Conservation (phyloP, 2,329 filamentous ascomycete species). For the Westerdykella sp. region DNA sequence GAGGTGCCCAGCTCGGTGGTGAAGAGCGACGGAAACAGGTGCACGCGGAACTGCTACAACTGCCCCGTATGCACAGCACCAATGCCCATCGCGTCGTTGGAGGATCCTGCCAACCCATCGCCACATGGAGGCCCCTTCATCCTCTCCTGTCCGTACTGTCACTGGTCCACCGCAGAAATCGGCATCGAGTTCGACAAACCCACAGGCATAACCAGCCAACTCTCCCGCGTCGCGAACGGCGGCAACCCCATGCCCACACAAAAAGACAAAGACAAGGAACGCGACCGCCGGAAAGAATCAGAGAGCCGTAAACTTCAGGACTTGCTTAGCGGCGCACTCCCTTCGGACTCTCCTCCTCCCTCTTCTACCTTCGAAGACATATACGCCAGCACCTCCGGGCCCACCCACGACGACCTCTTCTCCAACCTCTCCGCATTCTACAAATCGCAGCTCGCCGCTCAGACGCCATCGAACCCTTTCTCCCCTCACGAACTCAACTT, state of each 20-base stretch:
- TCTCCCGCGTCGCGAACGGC: conserved; percentile 59
- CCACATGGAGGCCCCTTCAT: conserved; percentile 59
- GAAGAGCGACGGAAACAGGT: conserved; percentile 91
- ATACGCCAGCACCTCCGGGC: conserved; percentile 41
- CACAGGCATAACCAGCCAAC: conserved; percentile 76
- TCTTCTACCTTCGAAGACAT: conserved; percentile 26
- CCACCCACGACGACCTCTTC: conserved; percentile 63
- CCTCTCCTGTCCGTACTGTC: conserved; percentile 82
- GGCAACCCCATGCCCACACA: conserved; percentile 36
- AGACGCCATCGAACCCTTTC: conserved; percentile 47
- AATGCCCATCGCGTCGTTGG: conserved; percentile 66
- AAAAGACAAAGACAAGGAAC: conserved; percentile 37
- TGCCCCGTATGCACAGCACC: conserved; percentile 84
- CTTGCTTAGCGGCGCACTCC: conserved; percentile 1
- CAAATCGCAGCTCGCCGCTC: conserved; percentile 61
- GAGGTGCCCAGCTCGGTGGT: conserved; percentile 92
- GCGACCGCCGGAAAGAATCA: conserved; percentile 31
- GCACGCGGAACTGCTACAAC: conserved; percentile 90
- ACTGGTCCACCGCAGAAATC: conserved; percentile 86
- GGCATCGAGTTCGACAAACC: conserved; percentile 85
- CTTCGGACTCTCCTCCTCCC: conserved; percentile 10
- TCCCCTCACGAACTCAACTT: conserved; percentile 47
- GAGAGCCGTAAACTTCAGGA: conserved; percentile 17
- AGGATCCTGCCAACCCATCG: conserved; percentile 39
- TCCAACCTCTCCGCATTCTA: conserved; percentile 73